phyloP scores from a whole-genome alignment of 1,139 yeast genomes.

The Suhomyces coccinellae region DNA sequence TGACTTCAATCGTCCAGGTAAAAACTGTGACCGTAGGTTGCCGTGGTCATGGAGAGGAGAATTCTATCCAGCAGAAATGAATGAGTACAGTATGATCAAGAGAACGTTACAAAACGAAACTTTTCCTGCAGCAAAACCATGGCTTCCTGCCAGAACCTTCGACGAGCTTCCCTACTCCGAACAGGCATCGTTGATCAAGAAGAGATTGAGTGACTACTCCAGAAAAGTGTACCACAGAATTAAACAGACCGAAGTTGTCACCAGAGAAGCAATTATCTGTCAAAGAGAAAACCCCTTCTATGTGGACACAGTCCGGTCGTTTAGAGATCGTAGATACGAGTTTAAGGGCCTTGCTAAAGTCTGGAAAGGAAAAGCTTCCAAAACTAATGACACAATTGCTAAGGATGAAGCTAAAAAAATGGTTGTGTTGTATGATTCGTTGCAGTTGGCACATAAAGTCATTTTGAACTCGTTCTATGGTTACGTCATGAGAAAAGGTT shows the following conservation, averaged over 20 bases:
- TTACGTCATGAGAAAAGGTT: slow-evolving; percentile 98
- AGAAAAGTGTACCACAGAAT: slow-evolving; percentile 80
- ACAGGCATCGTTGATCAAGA: slow-evolving; percentile 74
- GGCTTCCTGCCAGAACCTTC: slow-evolving; percentile 58
- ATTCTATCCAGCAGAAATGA: slow-evolving; percentile 85
- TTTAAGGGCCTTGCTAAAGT: slow-evolving; percentile 91
- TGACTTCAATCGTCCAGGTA: slow-evolving; percentile 95
- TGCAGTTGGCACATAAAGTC: slow-evolving; percentile 96
- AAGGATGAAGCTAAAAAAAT: slow-evolving; percentile 87
- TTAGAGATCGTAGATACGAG: slow-evolving; percentile 95
- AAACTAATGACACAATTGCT: slow-evolving; percentile 57
- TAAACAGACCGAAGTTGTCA: slow-evolving; percentile 79
- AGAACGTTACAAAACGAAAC: slow-evolving; percentile 77
- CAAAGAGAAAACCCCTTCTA: slow-evolving; percentile 98
- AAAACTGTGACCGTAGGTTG: slow-evolving; percentile 83
- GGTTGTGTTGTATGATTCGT: slow-evolving; percentile 91
- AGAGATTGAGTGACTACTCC: slow-evolving; percentile 82
- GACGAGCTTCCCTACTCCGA: slow-evolving; percentile 77
- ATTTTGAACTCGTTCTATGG: slow-evolving; percentile 97
- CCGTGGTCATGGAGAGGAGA: slow-evolving; percentile 99
- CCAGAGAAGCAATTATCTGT: slow-evolving; percentile 91
- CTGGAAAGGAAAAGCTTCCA: slow-evolving; percentile 82
- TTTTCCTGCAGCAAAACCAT: slow-evolving; percentile 64
- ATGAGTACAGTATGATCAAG: slow-evolving; percentile 88
- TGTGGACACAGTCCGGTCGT: slow-evolving; percentile 89